phyloP scores from a whole-genome alignment of 1,284 basidiomycete species.

The Irpex sp. region DNA sequence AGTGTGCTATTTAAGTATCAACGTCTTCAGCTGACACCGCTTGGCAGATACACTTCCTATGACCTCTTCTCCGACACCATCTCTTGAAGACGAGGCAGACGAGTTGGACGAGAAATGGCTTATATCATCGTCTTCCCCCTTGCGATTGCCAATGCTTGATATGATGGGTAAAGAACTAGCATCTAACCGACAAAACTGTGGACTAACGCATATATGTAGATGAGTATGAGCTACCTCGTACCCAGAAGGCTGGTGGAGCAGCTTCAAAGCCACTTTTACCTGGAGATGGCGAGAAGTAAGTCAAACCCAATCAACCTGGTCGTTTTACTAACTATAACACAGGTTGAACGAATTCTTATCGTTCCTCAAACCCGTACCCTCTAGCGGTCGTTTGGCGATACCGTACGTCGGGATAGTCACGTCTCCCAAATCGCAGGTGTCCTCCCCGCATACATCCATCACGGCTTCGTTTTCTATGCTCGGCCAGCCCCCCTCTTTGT shows the following conservation, averaged over 20 bases:
- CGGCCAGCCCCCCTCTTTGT: conserved; percentile 28
- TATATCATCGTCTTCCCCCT: conserved; percentile 35
- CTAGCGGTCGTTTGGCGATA: conserved; percentile 11
- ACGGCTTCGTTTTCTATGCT: conserved; percentile 30
- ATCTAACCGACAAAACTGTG: neutral
- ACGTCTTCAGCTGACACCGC: neutral
- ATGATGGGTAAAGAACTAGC: conserved; percentile 37
- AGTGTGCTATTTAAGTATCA: neutral
- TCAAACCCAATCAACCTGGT: neutral
- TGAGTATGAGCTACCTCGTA: conserved; percentile 29
- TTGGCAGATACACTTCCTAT: conserved; percentile 7
- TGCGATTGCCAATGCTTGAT: conserved; percentile 31
- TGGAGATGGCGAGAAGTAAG: conserved; percentile 19
- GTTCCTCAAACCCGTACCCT: conserved; percentile 28
- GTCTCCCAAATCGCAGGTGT: conserved; percentile 26
- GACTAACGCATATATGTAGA: conserved; percentile 24
- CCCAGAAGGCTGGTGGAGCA: conserved; percentile 18
- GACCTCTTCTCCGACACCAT: conserved; percentile 26
- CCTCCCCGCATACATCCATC: conserved; percentile 27
- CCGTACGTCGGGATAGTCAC: conserved; percentile 17
- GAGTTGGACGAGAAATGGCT: conserved; percentile 24
- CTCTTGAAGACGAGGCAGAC: conserved; percentile 32
- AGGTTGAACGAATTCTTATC: conserved; percentile 4
- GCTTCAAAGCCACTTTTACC: conserved; percentile 20
- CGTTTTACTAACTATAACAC: conserved; percentile 7